Conservation (phyloP, 768 basidiomycete genomes). For the Termitomyces sp. region DNA sequence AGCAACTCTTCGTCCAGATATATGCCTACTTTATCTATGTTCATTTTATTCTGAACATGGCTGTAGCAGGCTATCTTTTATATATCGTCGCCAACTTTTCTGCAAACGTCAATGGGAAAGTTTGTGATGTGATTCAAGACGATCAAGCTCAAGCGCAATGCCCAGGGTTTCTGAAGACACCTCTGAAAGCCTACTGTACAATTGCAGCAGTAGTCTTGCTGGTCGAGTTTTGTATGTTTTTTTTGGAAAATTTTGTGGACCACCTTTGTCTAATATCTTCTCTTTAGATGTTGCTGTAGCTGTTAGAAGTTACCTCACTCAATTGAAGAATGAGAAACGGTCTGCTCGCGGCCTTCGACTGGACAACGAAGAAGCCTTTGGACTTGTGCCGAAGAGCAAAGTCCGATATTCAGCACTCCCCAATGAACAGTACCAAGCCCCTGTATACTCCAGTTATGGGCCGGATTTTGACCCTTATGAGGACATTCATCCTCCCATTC, state of each 20-base stretch:
- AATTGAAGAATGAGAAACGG: constrained; percentile 46
- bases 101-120: constrained; percentile 32
- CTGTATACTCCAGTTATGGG: constrained; percentile 9
- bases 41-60: constrained; percentile 53
- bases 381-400: constrained; percentile 23
- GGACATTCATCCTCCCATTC: constrained; percentile 18
- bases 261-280: neutral
- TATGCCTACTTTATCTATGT: constrained; percentile 54
- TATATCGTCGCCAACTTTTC: constrained; percentile 43
- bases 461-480: constrained; percentile 37
- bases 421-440: constrained; percentile 10
- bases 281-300: constrained; percentile 46
- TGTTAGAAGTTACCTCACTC: constrained; percentile 49
- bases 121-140: constrained; percentile 42
- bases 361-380: constrained; percentile 31
- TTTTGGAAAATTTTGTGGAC: neutral
- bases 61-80: constrained; percentile 47
- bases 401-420: constrained; percentile 23
- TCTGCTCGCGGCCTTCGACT: constrained; percentile 30
- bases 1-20: constrained; percentile 52
- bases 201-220: constrained; percentile 40
- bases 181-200: constrained; percentile 41
- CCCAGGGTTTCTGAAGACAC: constrained; percentile 31
- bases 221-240: constrained; percentile 51
- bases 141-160: constrained; percentile 41